Evolutionary conservation across 2,329 filamentous ascomycete genomes (phyloP).

Genomic region (Tothia fuscella): DNA sequence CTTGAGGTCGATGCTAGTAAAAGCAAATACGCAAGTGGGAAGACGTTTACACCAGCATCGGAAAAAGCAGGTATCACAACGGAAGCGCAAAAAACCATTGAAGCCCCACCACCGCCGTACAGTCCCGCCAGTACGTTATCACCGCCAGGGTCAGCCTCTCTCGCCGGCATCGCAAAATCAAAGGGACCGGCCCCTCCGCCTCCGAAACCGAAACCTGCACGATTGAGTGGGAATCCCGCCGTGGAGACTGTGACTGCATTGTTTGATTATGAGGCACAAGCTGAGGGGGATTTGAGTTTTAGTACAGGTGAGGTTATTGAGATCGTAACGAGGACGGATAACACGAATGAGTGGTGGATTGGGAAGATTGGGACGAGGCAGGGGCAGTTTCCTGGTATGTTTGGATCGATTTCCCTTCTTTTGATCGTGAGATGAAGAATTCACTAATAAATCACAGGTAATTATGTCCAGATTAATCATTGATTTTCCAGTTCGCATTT

Average conservation of each 20-base stretch:
- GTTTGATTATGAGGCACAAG: conserved; percentile 94
- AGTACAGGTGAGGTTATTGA: conserved; percentile 80
- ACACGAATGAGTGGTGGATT: conserved; percentile 96
- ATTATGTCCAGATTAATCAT: conserved; percentile 35
- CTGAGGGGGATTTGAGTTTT: conserved; percentile 88
- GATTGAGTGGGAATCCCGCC: conserved; percentile 51
- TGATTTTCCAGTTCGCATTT: too few relatives aligned
- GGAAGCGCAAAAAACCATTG: conserved; percentile 18
- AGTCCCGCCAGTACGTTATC: neutral
- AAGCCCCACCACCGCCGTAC: conserved; percentile 1
- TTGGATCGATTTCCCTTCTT: neutral
- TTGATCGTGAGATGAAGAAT: conserved; percentile 3
- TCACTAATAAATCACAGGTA: conserved; percentile 27
- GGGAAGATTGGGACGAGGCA: conserved; percentile 67
- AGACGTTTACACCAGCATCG: conserved; percentile 11
- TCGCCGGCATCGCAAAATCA: conserved; percentile 29
- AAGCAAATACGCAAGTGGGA: conserved; percentile 24
- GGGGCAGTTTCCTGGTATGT: conserved; percentile 89
- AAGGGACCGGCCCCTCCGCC: conserved; percentile 39
- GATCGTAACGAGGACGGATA: conserved; percentile 69
- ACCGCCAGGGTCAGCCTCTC: neutral
- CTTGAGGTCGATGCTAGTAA: conserved; percentile 17
- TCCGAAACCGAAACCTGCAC: conserved; percentile 53
- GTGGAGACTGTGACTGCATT: conserved; percentile 77
- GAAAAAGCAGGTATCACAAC: conserved; percentile 21